Percentiles rank a stretch among this genome's conserved stretches.
Evolutionary conservation across 805 yeast species (phyloP).

Genomic region (Zygotorulaspora chibaensis): DNA sequence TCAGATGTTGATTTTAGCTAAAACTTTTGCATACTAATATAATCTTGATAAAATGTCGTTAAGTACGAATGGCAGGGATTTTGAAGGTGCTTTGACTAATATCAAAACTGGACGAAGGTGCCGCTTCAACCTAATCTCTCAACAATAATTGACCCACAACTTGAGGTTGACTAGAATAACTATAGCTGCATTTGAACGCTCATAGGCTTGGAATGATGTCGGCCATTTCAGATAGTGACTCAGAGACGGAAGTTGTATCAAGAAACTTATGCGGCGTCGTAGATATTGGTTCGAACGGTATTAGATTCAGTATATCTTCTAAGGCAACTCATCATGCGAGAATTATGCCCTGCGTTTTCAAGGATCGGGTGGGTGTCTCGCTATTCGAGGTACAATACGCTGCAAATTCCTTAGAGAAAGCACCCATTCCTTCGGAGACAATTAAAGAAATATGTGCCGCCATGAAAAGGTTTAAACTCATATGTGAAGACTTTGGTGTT

Average conservation of each 20-base stretch:
- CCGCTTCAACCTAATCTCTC: too few relatives aligned
- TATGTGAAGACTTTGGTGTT: constrained; percentile 73
- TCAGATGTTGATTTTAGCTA: constrained; percentile 19
- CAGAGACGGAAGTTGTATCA: constrained; percentile 53
- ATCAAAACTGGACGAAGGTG: background rate
- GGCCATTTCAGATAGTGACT: constrained; percentile 28
- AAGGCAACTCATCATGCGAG: constrained; percentile 66
- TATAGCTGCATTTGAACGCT: too few relatives aligned
- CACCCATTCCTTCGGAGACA: constrained; percentile 54
- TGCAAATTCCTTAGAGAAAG: constrained; percentile 38
- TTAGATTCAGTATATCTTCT: constrained; percentile 68
- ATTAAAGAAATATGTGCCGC: constrained; percentile 58
- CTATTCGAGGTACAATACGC: constrained; percentile 57
- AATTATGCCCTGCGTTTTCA: constrained; percentile 72
- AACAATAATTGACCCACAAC: too few relatives aligned
- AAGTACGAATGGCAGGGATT: background rate
- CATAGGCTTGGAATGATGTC: constrained; percentile 14
- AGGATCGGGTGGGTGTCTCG: constrained; percentile 67
- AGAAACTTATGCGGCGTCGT: constrained; percentile 61
- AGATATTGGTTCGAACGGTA: constrained; percentile 74
- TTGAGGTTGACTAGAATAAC: too few relatives aligned
- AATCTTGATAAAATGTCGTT: background rate
- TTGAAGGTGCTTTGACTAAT: background rate
- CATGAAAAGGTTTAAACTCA: constrained; percentile 60
- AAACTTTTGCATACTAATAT: background rate